phyloP scores from a whole-genome alignment of 768 basidiomycete species.

The Collybia nuda region DNA sequence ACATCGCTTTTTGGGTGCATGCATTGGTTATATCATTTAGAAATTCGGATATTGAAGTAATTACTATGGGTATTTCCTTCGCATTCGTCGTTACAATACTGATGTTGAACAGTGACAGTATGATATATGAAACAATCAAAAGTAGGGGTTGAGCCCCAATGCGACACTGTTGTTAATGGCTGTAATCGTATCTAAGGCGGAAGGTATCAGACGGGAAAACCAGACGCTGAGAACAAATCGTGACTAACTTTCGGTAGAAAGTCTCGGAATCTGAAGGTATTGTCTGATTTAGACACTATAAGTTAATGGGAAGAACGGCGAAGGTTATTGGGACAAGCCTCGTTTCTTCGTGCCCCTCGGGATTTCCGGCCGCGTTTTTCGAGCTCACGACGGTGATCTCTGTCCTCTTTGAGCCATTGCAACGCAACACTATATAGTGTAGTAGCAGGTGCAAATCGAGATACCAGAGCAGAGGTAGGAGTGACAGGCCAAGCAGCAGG shows the following conservation, averaged over 20 bases:
- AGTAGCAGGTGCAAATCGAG: slow-evolving; percentile 22
- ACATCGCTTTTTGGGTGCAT: no score
- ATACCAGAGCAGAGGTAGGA: slow-evolving; percentile 15
- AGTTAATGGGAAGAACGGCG: neutral
- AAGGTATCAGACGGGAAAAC: neutral
- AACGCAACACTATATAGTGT: slow-evolving; percentile 74
- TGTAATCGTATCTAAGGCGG: slow-evolving; percentile 39
- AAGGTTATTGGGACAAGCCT: slow-evolving; percentile 35
- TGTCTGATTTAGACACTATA: slow-evolving; percentile 30
- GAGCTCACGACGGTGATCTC: slow-evolving; percentile 58
- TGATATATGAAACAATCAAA: neutral
- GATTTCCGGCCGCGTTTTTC: slow-evolving; percentile 58
- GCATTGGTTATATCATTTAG: no score
- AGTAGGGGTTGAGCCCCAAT: slow-evolving; percentile 12
- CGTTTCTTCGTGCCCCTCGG: slow-evolving; percentile 57
- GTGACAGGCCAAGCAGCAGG: slow-evolving; percentile 73
- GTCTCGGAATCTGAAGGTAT: slow-evolving; percentile 76
- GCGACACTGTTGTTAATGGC: slow-evolving; percentile 23
- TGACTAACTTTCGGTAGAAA: slow-evolving; percentile 78
- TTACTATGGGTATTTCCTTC: no score
- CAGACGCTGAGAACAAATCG: neutral
- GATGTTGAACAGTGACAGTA: slow-evolving; percentile 6
- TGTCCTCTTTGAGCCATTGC: slow-evolving; percentile 86
- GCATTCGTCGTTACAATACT: neutral
- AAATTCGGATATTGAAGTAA: no score